These are phyloP conservation scores for Candida labiduridarum DNA, from an alignment of 1,139 yeast species.

Conservation along the genomic window DNA sequence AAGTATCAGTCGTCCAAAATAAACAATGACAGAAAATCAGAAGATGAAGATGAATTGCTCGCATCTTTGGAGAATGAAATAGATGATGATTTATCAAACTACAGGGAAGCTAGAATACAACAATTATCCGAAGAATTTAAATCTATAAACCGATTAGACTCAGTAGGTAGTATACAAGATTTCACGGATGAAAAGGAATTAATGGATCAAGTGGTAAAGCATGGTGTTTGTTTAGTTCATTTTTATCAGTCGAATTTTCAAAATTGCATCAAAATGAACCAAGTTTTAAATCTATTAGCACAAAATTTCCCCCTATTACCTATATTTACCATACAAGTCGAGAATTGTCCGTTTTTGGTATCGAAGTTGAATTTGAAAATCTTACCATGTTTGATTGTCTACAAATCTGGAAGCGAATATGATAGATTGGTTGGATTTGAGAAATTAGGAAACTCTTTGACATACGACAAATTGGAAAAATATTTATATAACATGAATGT, in stretches of 20 bases:
- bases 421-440: conserved; percentile 70
- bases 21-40: conserved; percentile 25
- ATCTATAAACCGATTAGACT: conserved; percentile 38
- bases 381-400: conserved; percentile 72
- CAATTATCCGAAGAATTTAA: conserved; percentile 49
- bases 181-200: conserved; percentile 56
- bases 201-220: conserved; percentile 50
- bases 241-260: conserved; percentile 64
- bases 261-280: conserved; percentile 63
- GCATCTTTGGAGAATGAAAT: conserved; percentile 31
- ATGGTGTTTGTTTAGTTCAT: conserved; percentile 56
- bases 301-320: conserved; percentile 58
- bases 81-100: conserved; percentile 36
- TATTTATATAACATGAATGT: conserved; percentile 27
- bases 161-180: conserved; percentile 40
- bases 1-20: conserved; percentile 35
- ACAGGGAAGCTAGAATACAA: conserved; percentile 53
- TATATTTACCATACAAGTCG: conserved; percentile 62
- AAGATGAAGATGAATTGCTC: conserved; percentile 33
- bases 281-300: conserved; percentile 45
- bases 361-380: conserved; percentile 62
- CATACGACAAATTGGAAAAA: conserved; percentile 48
- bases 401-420: conserved; percentile 58
- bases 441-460: conserved; percentile 44
- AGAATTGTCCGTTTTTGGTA: conserved; percentile 71